Conservation (phyloP, 805 yeast genomes). For the Groenewaldozyma salmanticensis region DNA sequence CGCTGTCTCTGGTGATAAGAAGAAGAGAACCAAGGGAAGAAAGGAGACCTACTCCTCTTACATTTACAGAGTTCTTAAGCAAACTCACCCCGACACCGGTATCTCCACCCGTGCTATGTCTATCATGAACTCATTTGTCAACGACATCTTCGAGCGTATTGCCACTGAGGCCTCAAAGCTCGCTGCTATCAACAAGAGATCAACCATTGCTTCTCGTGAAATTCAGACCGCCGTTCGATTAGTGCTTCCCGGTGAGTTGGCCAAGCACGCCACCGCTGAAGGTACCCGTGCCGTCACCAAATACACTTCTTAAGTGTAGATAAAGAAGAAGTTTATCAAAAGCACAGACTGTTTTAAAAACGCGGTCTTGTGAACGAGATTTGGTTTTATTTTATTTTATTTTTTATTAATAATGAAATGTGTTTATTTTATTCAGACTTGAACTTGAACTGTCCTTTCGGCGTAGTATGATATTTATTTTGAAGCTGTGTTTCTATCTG, state of each 20-base stretch:
- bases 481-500: neutral
- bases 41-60: conserved; percentile 97
- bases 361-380: conserved; percentile 2
- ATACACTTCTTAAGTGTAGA: conserved; percentile 53
- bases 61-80: conserved; percentile 96
- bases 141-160: conserved; percentile 96
- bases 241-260: conserved; percentile 96
- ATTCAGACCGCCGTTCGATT: conserved; percentile 98
- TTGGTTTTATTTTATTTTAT: conserved; percentile 5
- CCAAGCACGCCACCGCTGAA: conserved; percentile 97
- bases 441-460: neutral
- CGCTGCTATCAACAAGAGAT: conserved; percentile 97
- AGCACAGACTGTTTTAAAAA: too few relatives aligned
- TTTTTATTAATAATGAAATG: too few relatives aligned
- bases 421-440: too few relatives aligned
- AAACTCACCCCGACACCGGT: conserved; percentile 99
- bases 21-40: conserved; percentile 92
- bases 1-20: conserved; percentile 63
- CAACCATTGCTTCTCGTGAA: conserved; percentile 96
- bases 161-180: conserved; percentile 97
- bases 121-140: conserved; percentile 95
- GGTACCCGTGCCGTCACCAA: conserved; percentile 98
- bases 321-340: neutral
- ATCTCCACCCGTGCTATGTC: conserved; percentile 98
- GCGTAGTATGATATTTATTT: neutral